Conservation (phyloP, 1,284 basidiomycete species). For the Ceratobasidium sp. region DNA sequence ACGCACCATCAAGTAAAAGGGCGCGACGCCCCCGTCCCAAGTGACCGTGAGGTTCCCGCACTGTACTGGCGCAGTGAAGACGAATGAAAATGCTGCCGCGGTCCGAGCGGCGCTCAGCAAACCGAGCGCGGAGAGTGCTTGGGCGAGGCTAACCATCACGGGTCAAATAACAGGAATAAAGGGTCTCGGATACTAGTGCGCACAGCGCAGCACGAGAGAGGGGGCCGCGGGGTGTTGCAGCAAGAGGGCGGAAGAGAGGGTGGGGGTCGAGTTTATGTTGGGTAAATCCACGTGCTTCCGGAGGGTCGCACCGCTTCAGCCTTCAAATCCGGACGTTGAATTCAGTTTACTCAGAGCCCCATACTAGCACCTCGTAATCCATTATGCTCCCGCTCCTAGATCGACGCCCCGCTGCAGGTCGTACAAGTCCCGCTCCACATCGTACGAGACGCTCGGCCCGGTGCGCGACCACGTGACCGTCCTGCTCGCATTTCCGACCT, state of each 20-base stretch:
- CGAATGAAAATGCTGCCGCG: conserved; percentile 39
- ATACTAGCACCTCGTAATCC: not conserved
- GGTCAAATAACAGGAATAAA: not conserved
- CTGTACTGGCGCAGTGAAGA: conserved; percentile 40
- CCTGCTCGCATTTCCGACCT: conserved; percentile 3
- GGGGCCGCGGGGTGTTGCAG: not conserved
- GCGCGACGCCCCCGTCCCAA: conserved; percentile 64
- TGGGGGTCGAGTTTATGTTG: conserved; percentile 29
- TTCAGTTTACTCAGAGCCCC: not conserved
- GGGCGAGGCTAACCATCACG: not conserved
- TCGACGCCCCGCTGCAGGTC: not conserved
- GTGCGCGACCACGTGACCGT: conserved; percentile 24
- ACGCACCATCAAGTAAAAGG: conserved; percentile 64
- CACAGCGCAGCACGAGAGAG: conserved; percentile 16
- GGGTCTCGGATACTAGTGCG: not conserved
- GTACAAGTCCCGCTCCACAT: conserved; percentile 4
- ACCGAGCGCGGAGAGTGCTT: not conserved
- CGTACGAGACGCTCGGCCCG: not conserved
- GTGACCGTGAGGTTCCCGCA: conserved; percentile 41
- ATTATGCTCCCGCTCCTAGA: not conserved
- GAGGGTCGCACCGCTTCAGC: conserved; percentile 16
- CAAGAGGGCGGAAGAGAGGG: not conserved
- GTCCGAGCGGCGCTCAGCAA: not conserved
- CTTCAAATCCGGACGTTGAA: not conserved
- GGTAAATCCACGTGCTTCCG: conserved; percentile 24